Conservation (phyloP, 75 land plant species). For the Cupressus sempervirens region DNA sequence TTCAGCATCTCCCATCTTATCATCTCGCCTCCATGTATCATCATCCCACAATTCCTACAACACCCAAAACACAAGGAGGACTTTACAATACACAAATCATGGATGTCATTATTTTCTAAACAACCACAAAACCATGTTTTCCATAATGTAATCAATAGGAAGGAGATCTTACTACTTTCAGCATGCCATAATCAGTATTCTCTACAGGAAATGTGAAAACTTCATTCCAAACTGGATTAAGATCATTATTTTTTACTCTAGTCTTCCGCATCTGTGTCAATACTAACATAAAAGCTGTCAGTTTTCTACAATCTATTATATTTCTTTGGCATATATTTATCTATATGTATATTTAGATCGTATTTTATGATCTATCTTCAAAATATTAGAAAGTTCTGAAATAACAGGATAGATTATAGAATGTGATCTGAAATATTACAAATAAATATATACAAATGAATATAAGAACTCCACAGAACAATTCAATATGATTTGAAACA, state of each 20-base stretch:
- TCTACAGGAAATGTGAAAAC: conserved; percentile 46
- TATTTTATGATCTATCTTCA: no score
- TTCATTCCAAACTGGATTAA: conserved; percentile 79
- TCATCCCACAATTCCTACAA: conserved; percentile 51
- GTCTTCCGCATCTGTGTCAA: conserved; percentile 48
- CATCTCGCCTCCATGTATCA: conserved; percentile 46
- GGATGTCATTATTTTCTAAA: no score
- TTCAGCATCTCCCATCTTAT: conserved; percentile 50
- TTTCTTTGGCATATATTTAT: no score
- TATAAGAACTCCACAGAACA: no score
- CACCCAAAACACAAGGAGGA: neutral
- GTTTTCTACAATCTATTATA: no score
- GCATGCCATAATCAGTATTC: neutral
- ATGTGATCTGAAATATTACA: no score
- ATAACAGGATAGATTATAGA: no score
- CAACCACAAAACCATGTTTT: neutral
- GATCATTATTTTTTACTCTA: neutral
- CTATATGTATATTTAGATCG: no score
- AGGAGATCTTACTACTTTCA: neutral
- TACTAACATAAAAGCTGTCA: neutral
- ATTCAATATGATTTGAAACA: no score
- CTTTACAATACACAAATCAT: no score
- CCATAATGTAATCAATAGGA: neutral
- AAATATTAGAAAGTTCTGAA: no score
- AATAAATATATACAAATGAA: no score